A percentile compares a stretch with the other conserved stretches of the same genome.
Conservation (phyloP, 2,329 filamentous ascomycete species). For the Pseudogymnoascus sp. region DNA sequence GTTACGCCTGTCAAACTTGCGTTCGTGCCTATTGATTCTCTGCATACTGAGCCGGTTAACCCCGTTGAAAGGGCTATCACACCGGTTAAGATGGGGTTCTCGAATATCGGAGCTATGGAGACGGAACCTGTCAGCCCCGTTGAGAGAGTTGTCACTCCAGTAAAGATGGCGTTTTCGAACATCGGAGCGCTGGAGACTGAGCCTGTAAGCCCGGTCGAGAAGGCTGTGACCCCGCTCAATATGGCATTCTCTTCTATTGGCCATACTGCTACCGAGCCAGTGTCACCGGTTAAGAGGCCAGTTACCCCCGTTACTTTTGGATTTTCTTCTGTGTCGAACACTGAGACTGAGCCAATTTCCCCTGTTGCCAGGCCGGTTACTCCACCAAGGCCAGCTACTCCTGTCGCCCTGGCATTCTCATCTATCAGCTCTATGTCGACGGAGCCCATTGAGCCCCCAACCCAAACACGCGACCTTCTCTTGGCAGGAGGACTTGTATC, state of each 20-base stretch:
- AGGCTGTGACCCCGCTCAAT: constrained; percentile 14
- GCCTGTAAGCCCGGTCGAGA: constrained; percentile 17
- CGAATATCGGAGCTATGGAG: constrained; percentile 18
- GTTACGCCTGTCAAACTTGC: constrained; percentile 26
- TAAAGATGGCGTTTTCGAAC: constrained; percentile 32
- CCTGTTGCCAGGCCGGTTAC: constrained; percentile 21
- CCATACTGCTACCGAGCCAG: constrained; percentile 17
- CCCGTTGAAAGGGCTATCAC: constrained; percentile 20
- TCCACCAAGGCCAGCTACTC: constrained; percentile 12
- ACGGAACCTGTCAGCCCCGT: background rate
- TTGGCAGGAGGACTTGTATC: constrained; percentile 39
- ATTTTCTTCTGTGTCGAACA: constrained; percentile 34
- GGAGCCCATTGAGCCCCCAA: constrained; percentile 26
- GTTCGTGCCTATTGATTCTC: constrained; percentile 32
- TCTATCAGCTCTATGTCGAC: constrained; percentile 25
- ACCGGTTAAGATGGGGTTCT: constrained; percentile 23
- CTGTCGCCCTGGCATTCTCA: constrained; percentile 25
- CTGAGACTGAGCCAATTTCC: constrained; percentile 37
- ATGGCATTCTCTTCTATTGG: constrained; percentile 32
- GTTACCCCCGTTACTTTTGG: constrained; percentile 23
- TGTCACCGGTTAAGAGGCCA: constrained; percentile 22
- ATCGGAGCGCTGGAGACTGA: constrained; percentile 25
- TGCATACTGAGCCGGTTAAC: constrained; percentile 25
- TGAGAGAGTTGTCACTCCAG: constrained; percentile 5
- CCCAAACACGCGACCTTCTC: constrained; percentile 23